Evolutionary conservation across 2,329 filamentous ascomycete genomes (phyloP).

Genomic region (Macrophomina tecta): DNA sequence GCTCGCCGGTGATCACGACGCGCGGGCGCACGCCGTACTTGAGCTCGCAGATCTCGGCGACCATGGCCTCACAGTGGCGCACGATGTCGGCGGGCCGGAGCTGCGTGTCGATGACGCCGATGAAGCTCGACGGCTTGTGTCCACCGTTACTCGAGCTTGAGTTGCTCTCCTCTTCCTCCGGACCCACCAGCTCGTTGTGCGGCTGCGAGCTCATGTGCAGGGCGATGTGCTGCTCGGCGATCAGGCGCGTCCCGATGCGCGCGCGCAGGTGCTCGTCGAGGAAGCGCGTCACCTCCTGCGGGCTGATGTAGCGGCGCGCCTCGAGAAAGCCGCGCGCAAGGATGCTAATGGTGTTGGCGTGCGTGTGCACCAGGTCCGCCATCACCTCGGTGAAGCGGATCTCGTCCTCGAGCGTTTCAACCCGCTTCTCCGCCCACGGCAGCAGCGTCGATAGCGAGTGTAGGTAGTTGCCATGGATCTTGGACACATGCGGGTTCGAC

Average conservation of each 20-base stretch:
- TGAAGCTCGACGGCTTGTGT: slow-evolving; percentile 67
- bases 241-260: slow-evolving; percentile 88
- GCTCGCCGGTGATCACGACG: slow-evolving; percentile 82
- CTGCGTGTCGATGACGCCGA: slow-evolving; percentile 93
- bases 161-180: slow-evolving; percentile 44
- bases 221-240: slow-evolving; percentile 96
- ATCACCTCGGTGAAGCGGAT: slow-evolving; percentile 90
- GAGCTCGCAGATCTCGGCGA: slow-evolving; percentile 94
- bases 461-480: slow-evolving; percentile 95
- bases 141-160: slow-evolving; percentile 47
- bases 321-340: slow-evolving; percentile 92
- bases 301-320: slow-evolving; percentile 85
- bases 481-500: slow-evolving; percentile 92
- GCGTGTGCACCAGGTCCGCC: slow-evolving; percentile 92
- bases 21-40: slow-evolving; percentile 89
- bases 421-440: slow-evolving; percentile 76
- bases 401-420: slow-evolving; percentile 83
- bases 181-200: slow-evolving; percentile 60
- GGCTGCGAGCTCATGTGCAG: slow-evolving; percentile 79
- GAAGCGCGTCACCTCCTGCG: slow-evolving; percentile 84
- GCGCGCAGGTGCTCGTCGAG: slow-evolving; percentile 93
- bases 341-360: slow-evolving; percentile 91
- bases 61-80: slow-evolving; percentile 84
- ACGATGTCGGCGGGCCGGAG: slow-evolving; percentile 82
- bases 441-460: slow-evolving; percentile 90